These are phyloP conservation scores for Aspergillus clavatus DNA, from an alignment of 2,329 filamentous ascomycete species.

Conservation along the genomic window DNA sequence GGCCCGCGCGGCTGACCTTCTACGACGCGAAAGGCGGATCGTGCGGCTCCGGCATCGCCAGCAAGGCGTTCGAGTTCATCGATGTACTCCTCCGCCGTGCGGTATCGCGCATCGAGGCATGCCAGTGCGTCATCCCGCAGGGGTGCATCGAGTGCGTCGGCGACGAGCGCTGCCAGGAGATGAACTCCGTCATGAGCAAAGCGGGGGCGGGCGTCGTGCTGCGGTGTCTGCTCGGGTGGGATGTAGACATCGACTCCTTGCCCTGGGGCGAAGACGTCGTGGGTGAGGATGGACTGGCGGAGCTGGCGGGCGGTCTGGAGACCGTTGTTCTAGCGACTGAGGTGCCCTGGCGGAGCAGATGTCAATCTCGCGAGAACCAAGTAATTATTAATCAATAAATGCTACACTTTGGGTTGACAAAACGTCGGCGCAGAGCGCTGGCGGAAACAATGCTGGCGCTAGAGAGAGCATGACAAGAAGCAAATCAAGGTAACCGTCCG, in stretches of 20 bases:
- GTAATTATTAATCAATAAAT: too few relatives aligned
- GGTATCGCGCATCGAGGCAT: constrained; percentile 68
- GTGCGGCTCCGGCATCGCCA: constrained; percentile 76
- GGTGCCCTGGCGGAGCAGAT: constrained; percentile 42
- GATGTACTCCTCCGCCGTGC: constrained; percentile 73
- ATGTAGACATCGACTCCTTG: constrained; percentile 77
- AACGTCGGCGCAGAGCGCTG: too few relatives aligned
- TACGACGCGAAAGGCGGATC: constrained; percentile 92
- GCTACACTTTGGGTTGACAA: too few relatives aligned
- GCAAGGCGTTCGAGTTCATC: constrained; percentile 90
- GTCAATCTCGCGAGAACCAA: too few relatives aligned
- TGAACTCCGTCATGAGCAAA: constrained; percentile 91
- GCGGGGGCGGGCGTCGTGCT: constrained; percentile 78
- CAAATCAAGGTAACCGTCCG: too few relatives aligned
- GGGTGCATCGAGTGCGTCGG: constrained; percentile 91
- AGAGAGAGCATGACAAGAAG: too few relatives aligned
- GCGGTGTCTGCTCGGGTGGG: constrained; percentile 65
- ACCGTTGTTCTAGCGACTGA: constrained; percentile 72
- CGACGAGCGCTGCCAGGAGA: constrained; percentile 75
- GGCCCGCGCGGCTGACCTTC: constrained; percentile 83
- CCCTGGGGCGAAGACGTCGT: constrained; percentile 83
- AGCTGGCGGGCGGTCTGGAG: constrained; percentile 67
- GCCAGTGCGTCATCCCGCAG: constrained; percentile 59
- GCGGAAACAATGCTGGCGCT: too few relatives aligned
- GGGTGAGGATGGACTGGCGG: constrained; percentile 64